Percentiles rank a stretch among this genome's conserved stretches.
Evolutionary conservation across 106 monocot species (phyloP).

Genomic region (Gastrodia elata): DNA sequence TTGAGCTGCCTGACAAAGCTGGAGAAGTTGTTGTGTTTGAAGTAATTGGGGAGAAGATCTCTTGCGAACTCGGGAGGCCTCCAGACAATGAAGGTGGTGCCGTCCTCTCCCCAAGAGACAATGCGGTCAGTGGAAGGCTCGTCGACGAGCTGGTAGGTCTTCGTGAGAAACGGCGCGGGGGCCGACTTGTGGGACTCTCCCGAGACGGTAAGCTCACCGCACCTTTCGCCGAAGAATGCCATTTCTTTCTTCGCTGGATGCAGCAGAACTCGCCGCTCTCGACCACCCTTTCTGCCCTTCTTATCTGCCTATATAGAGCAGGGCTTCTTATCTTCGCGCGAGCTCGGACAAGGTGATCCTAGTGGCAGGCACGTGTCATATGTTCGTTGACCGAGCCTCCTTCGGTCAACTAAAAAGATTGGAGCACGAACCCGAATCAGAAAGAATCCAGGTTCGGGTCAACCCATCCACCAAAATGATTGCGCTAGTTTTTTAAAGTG

Average conservation of each 20-base stretch:
- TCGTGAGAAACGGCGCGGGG: constrained; percentile 84
- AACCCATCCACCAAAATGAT: no score
- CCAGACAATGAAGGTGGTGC: constrained; percentile 8
- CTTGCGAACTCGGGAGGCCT: constrained; percentile 9
- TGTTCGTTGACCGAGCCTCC: no score
- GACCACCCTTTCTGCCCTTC: no score
- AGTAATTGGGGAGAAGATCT: constrained; percentile 19
- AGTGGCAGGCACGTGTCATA: no score
- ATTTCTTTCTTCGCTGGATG: constrained; percentile 6
- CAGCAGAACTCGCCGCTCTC: no score
- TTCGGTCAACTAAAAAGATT: no score
- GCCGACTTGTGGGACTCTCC: constrained; percentile 50
- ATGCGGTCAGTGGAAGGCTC: constrained; percentile 58
- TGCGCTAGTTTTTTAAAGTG: no score
- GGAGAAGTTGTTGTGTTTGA: constrained; percentile 41
- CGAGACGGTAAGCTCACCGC: constrained; percentile 43
- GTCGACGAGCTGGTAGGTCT: constrained; percentile 84
- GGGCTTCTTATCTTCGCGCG: no score
- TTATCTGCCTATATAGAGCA: no score
- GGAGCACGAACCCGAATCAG: no score
- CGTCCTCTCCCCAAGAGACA: constrained; percentile 7
- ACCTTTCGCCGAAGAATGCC: constrained; percentile 62
- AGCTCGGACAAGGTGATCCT: no score
- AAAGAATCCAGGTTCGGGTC: no score
- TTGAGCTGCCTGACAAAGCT: constrained; percentile 44